Base-by-base conservation (phyloP, 2,329 filamentous ascomycete species). In the Hymenoscyphus occultus region DNA sequence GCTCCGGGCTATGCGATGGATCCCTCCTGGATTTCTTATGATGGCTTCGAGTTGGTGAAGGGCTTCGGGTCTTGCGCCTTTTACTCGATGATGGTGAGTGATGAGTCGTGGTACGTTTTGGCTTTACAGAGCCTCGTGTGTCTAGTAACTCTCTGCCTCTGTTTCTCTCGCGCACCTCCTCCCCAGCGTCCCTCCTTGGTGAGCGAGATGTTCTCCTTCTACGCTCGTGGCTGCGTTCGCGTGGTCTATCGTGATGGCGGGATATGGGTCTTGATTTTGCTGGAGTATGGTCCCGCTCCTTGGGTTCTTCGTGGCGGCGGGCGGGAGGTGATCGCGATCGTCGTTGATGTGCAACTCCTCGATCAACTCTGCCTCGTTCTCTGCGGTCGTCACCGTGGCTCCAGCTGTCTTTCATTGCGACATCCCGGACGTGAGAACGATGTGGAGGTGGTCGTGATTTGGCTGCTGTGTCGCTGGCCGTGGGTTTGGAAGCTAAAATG, bases 331-430 rank as follows among this genome's bases (percentile, higher is more conserved):
- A 77, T 69, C 73, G 74, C 66, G 76, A 77, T 74, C 74, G 73
- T 71, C 72, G 74, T 60, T 71, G 65, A 59, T 71, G 72, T 70
- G 70, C 71, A 63, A 74, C 72, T 73, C 76, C 75, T 74, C 77
- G 74, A 75, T 77, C 76, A 68, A 76, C 74, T 77, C 76, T 75
- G 69, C 76, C 76, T 76, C 77, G 75, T 67, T 78, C 76, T 78
- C 77, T 77, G 72, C 76, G 76, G 67, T 77, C 77, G 70, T 78
- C 74, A 71, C 74, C 76, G 75, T 75, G 72, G 76, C 75, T 77
- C 76, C 76, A 77, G 71, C 75, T 77, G 74, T 77, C 75, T 77
- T 76, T 78, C 77, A 78, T 78, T 73, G 75, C 77, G 75, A 76
- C 77, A 78, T 78, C 70, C 74, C 76, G 76, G 67, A 67, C 68